Percentiles rank a stretch among this genome's conserved stretches.
phyloP scores from a whole-genome alignment of 2,329 filamentous ascomycete genomes.

The Metarhizium humberi region DNA sequence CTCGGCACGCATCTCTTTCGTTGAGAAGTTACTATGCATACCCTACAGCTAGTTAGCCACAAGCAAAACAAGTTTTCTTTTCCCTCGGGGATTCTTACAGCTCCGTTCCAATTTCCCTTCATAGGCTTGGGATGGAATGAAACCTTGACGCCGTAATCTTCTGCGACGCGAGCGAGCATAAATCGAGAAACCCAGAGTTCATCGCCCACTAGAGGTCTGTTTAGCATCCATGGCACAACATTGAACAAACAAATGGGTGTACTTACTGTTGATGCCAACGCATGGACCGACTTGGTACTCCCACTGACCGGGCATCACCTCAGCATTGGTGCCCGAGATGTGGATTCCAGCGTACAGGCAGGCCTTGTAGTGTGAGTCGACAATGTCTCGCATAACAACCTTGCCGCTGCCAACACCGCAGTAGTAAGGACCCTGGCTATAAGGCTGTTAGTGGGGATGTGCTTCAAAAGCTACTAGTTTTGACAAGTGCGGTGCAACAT shows the following conservation, averaged over 20 bases:
- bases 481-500: slow-evolving; percentile 6
- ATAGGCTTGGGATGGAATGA: slow-evolving; percentile 95
- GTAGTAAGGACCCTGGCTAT: slow-evolving; percentile 34
- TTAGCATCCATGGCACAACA: neutral
- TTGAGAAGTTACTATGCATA: slow-evolving; percentile 91
- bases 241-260: neutral
- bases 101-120: slow-evolving; percentile 87
- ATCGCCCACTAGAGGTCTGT: slow-evolving; percentile 63
- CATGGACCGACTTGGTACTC: slow-evolving; percentile 96
- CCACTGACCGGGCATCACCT: slow-evolving; percentile 88
- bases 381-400: slow-evolving; percentile 96
- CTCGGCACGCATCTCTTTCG: slow-evolving; percentile 76
- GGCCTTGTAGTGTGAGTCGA: slow-evolving; percentile 56
- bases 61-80: too few species aligned
- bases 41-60: slow-evolving; percentile 19
- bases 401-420: slow-evolving; percentile 96
- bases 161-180: slow-evolving; percentile 79
- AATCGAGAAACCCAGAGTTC: slow-evolving; percentile 86
- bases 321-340: slow-evolving; percentile 97
- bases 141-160: slow-evolving; percentile 94
- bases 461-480: neutral
- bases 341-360: slow-evolving; percentile 83
- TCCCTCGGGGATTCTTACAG: slow-evolving; percentile 28
- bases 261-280: slow-evolving; percentile 70
- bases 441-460: slow-evolving; percentile 4